phyloP scores from a whole-genome alignment of 1,284 basidiomycete genomes.

The Ceratobasidium sp. region DNA sequence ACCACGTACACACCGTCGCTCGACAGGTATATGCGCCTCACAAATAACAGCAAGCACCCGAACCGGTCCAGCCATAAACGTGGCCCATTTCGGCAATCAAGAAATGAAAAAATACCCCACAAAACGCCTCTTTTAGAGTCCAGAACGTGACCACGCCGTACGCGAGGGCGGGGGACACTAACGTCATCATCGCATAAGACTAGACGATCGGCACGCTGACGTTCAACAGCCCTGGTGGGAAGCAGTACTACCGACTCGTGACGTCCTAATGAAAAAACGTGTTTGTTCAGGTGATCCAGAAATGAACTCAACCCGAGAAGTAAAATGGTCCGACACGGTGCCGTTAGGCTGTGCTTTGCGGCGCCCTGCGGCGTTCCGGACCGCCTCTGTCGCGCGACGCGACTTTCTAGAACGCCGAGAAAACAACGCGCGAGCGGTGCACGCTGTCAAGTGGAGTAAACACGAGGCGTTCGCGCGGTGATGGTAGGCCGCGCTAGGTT shows the following conservation, averaged over 20 bases:
- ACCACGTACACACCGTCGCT: not conserved
- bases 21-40: constrained; percentile 26
- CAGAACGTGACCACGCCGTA: constrained; percentile 11
- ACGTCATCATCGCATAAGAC: constrained; percentile 22
- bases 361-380: not conserved
- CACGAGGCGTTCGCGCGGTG: constrained; percentile 30
- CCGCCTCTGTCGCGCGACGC: constrained; percentile 6
- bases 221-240: not conserved
- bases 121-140: constrained; percentile 10
- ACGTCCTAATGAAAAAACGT: constrained; percentile 12
- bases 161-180: constrained; percentile 15
- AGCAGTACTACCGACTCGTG: not conserved
- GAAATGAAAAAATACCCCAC: constrained; percentile 14
- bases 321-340: no score
- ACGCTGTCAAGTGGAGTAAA: constrained; percentile 29
- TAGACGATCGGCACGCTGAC: constrained; percentile 9
- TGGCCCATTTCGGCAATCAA: constrained; percentile 40
- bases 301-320: no score
- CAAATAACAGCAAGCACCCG: constrained; percentile 2
- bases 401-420: constrained; percentile 8
- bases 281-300: not conserved
- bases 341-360: no score
- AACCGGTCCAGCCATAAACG: constrained; percentile 13
- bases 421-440: constrained; percentile 17
- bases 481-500: not conserved